Base-by-base conservation (phyloP, 768 basidiomycete species). In the Agrocybe chaxingu region DNA sequence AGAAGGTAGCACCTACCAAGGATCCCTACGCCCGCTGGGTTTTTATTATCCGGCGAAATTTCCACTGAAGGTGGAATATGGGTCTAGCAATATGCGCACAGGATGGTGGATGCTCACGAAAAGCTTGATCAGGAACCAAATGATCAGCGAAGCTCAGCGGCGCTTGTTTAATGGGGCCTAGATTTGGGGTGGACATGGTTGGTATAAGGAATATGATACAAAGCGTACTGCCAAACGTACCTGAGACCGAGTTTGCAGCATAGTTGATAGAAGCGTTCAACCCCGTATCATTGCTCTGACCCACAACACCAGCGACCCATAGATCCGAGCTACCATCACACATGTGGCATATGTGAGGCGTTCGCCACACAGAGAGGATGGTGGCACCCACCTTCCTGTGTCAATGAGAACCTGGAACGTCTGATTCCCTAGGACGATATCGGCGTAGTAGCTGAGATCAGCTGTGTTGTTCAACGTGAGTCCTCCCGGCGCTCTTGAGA, bases 321-420 rank as follows among this genome's bases (percentile, higher is more conserved):
- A 86, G 64, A 60, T 88, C 86, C 11, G 85, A 84, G 52, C 85
- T 87, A 44, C 8, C 34, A 41, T 43, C 18, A 33, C 30, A 46
- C 39, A 18, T 24, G 11, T 8, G 35, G 3, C 50, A 42, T 48
- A 9, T 30, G n/a, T 10, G 32, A 8, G 19, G 31, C 7, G 12
- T 24, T 9, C 4, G 24, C 31, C 11, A 8, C 19, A 16, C 19
- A 16, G 13, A 48, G 47, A 41, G 13, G 13, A 3, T 37, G 33
- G 9, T 19, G 48, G 11, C 18, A 57, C 66, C 24, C 29, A 77
- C 76, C 76, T 77, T 35, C 76, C 77, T 24, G 78, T 77, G 55
- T 79, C 78, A 44, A 79, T 63, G 29, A 76, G 63, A 18, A 75
- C 66, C 4, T 59, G 59, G 52, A 74, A 75, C 3, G 50, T 19